phyloP scores from a whole-genome alignment of 208 protist genomes.

The Trypanosoma mega region DNA sequence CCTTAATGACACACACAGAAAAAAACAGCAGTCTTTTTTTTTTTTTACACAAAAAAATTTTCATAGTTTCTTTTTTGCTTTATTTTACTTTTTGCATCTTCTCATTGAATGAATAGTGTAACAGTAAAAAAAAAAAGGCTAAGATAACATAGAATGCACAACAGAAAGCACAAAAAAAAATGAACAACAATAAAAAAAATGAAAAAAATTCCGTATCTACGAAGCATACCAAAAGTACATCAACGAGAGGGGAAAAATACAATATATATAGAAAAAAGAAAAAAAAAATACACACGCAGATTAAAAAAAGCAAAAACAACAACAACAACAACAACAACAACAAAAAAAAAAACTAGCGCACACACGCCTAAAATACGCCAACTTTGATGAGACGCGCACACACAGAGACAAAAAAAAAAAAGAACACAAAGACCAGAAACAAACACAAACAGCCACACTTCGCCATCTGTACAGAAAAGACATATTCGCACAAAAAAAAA shows the following conservation, averaged over 20 bases:
- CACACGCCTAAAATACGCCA: not conserved
- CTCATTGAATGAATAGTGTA: not conserved
- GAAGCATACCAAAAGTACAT: too few relatives aligned
- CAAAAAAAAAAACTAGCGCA: not conserved
- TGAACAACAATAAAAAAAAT: constrained; percentile 13
- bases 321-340: constrained; percentile 5
- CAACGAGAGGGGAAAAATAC: too few relatives aligned
- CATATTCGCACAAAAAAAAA: not conserved
- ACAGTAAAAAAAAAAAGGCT: not conserved
- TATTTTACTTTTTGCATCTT: not conserved
- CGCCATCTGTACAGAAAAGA: too few relatives aligned
- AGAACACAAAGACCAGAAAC: too few relatives aligned
- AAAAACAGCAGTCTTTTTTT: not conserved
- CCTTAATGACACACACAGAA: not conserved
- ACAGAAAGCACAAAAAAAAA: constrained; percentile 17
- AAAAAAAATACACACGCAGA: constrained; percentile 18
- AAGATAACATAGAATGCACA: constrained; percentile 2
- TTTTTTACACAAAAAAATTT: not conserved
- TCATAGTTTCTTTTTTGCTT: not conserved
- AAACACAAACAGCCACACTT: too few relatives aligned
- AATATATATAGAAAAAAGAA: constrained; percentile 2
- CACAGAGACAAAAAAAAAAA: constrained; percentile 11
- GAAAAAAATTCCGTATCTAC: too few relatives aligned
- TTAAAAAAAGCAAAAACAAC: constrained; percentile 18
- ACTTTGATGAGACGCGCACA: not conserved